These are phyloP conservation scores for Colletotrichum magnum DNA, from an alignment of 2,329 filamentous ascomycete genomes.

Conservation along the genomic window DNA sequence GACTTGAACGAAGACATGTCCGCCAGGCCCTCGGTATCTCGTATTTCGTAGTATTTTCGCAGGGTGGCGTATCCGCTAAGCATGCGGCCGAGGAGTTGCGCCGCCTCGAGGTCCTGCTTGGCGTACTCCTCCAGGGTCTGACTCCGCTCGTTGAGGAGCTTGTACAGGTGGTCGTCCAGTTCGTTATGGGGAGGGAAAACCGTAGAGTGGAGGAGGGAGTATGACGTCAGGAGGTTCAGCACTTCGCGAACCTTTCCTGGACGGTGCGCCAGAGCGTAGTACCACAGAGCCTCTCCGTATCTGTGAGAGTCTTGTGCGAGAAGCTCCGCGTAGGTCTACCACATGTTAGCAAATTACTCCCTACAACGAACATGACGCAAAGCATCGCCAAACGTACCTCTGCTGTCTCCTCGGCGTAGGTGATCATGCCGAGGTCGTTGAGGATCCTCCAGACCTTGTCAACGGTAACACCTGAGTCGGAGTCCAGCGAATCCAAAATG, in stretches of 20 bases:
- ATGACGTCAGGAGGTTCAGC: conserved; percentile 87
- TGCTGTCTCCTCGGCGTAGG: conserved; percentile 84
- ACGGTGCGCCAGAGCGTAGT: conserved; percentile 89
- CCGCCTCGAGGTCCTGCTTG: conserved; percentile 83
- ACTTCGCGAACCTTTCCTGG: conserved; percentile 86
- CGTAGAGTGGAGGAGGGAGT: conserved; percentile 87
- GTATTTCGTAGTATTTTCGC: conserved; percentile 89
- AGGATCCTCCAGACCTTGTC: conserved; percentile 87
- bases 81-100: conserved; percentile 85
- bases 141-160: conserved; percentile 80
- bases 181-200: conserved; percentile 81
- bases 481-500: conserved; percentile 71
- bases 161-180: conserved; percentile 79
- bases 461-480: conserved; percentile 79
- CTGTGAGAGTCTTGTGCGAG: conserved; percentile 80
- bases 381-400: conserved; percentile 71
- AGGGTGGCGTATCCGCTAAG: conserved; percentile 94
- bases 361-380: background rate
- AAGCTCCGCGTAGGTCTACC: conserved; percentile 84
- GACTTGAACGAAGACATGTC: conserved; percentile 56
- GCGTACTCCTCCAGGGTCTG: conserved; percentile 80
- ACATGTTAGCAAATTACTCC: conserved; percentile 44
- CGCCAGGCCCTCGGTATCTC: conserved; percentile 68
- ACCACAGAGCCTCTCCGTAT: conserved; percentile 90
- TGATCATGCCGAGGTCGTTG: conserved; percentile 81